Evolutionary conservation across 257 asterid species (phyloP).

Genomic region (Penstemon eatonii): DNA sequence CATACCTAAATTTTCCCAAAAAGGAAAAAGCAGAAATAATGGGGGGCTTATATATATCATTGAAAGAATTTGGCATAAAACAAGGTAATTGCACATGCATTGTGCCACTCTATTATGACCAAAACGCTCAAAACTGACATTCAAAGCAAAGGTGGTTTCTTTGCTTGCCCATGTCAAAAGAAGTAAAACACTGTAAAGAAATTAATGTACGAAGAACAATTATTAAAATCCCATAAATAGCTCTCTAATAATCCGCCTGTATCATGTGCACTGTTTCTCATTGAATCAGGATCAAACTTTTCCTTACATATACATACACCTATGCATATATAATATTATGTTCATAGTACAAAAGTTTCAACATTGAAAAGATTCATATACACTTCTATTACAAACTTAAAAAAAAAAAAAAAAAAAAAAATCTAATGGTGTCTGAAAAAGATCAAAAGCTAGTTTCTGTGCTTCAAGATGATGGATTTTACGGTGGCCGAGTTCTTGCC

Average conservation of each 20-base stretch:
- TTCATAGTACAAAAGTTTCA: neutral
- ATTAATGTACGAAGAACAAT: constrained; percentile 21
- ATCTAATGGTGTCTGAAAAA: constrained; percentile 29
- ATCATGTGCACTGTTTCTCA: constrained; percentile 58
- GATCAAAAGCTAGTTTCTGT: constrained; percentile 36
- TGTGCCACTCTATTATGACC: constrained; percentile 34
- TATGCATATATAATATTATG: neutral
- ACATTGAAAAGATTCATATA: neutral
- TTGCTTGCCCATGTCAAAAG: constrained; percentile 56
- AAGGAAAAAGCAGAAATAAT: neutral
- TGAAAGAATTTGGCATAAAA: constrained; percentile 14
- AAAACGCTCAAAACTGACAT: constrained; percentile 45
- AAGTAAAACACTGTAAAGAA: constrained; percentile 26
- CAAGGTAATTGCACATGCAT: constrained; percentile 46
- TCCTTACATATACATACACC: constrained; percentile 18
- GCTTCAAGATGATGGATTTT: constrained; percentile 49
- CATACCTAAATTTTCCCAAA: neutral
- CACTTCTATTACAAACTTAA: neutral
- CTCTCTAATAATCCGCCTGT: constrained; percentile 31
- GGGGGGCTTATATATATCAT: neutral
- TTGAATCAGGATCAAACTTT: constrained; percentile 34
- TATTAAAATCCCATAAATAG: constrained; percentile 26
- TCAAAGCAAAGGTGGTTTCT: constrained; percentile 42
- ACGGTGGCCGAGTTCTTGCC: constrained; percentile 42
- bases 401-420: neutral